phyloP scores from a whole-genome alignment of 2,329 filamentous ascomycete genomes.

The Colletotrichum endophyticum region DNA sequence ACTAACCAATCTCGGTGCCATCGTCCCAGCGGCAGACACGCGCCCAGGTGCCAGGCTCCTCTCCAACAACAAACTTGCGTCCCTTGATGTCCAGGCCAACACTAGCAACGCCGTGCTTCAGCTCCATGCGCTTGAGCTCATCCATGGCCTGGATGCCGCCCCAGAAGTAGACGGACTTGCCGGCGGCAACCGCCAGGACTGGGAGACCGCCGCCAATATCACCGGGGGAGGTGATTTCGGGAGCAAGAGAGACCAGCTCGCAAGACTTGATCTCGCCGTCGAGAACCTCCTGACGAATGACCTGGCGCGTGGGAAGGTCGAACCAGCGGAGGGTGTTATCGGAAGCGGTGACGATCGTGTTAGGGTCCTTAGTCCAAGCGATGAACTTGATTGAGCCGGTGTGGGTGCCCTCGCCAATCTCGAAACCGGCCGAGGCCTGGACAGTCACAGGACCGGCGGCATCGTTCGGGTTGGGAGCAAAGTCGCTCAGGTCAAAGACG shows the following conservation, averaged over 20 bases:
- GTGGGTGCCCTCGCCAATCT: constrained; percentile 87
- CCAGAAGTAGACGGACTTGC: constrained; percentile 93
- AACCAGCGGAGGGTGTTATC: constrained; percentile 96
- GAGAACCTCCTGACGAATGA: constrained; percentile 77
- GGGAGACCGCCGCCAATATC: constrained; percentile 72
- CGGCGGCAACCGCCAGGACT: constrained; percentile 89
- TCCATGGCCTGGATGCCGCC: constrained; percentile 73
- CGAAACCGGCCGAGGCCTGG: constrained; percentile 71
- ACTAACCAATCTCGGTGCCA: constrained; percentile 75
- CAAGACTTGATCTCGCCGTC: constrained; percentile 90
- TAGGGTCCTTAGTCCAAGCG: constrained; percentile 89
- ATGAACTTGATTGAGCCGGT: constrained; percentile 93
- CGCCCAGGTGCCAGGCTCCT: constrained; percentile 95
- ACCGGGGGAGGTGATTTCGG: constrained; percentile 59
- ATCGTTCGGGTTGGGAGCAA: constrained; percentile 40
- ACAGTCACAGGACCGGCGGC: constrained; percentile 48
- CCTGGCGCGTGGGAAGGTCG: constrained; percentile 78
- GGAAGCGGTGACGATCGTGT: constrained; percentile 87
- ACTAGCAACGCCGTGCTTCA: constrained; percentile 86
- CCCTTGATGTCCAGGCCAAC: constrained; percentile 85
- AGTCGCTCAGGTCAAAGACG: constrained; percentile 83
- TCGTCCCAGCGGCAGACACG: constrained; percentile 89
- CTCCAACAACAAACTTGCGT: constrained; percentile 86
- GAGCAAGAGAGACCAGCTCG: constrained; percentile 78
- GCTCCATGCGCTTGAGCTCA: constrained; percentile 78